A percentile compares a stretch with the other conserved stretches of the same genome.
Conservation (phyloP, 768 basidiomycete species). For the Podaxis sp. region DNA sequence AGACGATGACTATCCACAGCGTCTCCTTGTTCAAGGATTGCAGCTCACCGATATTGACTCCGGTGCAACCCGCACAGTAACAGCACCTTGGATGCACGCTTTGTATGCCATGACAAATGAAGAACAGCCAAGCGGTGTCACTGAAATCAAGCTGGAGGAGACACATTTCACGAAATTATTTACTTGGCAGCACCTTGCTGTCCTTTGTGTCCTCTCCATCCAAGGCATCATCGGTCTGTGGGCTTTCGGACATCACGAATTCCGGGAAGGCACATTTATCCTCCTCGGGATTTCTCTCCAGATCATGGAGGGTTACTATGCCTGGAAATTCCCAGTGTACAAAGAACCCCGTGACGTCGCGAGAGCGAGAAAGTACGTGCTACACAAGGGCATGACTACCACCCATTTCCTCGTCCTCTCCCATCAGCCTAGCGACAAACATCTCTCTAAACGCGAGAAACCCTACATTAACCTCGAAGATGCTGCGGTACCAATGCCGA, state of each 20-base stretch:
- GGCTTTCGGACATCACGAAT: not conserved
- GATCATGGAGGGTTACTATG: constrained; percentile 11
- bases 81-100: constrained; percentile 14
- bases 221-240: constrained; percentile 1
- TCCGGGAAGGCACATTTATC: constrained; percentile 1
- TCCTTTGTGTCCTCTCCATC: not conserved
- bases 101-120: constrained; percentile 9
- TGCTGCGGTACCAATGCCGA: constrained; percentile 2
- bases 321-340: constrained; percentile 3
- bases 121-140: constrained; percentile 3
- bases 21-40: not conserved
- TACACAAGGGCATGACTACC: constrained; percentile 14
- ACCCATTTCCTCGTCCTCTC: constrained; percentile 11
- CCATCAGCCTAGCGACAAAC: not conserved
- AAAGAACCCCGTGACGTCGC: not conserved
- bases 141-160: constrained; percentile 6
- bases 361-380: not conserved
- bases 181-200: constrained; percentile 8
- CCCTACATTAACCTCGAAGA: constrained; percentile 10
- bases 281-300: constrained; percentile 3
- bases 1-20: constrained; percentile 15
- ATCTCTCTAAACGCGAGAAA: not conserved
- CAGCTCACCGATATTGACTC: constrained; percentile 12
- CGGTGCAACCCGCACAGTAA: constrained; percentile 8
- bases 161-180: constrained; percentile 3